Evolutionary conservation across 2,329 filamentous ascomycete species (phyloP).

Genomic region (Colletotrichum salicis): DNA sequence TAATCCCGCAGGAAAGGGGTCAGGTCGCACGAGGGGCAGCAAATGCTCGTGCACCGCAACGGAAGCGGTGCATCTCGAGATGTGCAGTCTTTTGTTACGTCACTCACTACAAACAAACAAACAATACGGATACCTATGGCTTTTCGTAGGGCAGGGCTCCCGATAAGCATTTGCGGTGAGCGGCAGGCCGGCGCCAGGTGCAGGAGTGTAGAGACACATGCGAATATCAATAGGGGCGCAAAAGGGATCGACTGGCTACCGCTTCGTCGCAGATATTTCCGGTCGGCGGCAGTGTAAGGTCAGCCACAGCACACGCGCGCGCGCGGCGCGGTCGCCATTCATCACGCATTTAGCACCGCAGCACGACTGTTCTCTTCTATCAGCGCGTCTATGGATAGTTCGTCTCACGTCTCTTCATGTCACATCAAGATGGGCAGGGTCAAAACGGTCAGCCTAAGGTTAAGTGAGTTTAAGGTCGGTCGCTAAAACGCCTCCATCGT

Average conservation of each 20-base stretch:
- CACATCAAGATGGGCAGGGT: constrained; percentile 20
- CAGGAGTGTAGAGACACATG: background rate
- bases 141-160: background rate
- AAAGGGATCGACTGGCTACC: constrained; percentile 19
- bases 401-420: background rate
- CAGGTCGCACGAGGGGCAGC: background rate
- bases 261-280: constrained; percentile 25
- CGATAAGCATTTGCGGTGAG: background rate
- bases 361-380: background rate
- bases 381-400: background rate
- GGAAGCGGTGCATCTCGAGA: background rate
- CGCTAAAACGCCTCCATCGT: constrained; percentile 2
- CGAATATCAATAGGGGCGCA: background rate
- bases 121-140: background rate
- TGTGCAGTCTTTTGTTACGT: background rate
- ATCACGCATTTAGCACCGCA: background rate
- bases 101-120: background rate
- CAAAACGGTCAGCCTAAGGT: constrained; percentile 24
- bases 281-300: constrained; percentile 13
- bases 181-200: background rate
- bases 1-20: background rate
- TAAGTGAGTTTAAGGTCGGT: constrained; percentile 3
- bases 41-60: background rate
- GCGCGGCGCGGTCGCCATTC: background rate
- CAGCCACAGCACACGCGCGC: background rate